Conservation (phyloP, 805 yeast species). For the Candida jianshihensis region DNA sequence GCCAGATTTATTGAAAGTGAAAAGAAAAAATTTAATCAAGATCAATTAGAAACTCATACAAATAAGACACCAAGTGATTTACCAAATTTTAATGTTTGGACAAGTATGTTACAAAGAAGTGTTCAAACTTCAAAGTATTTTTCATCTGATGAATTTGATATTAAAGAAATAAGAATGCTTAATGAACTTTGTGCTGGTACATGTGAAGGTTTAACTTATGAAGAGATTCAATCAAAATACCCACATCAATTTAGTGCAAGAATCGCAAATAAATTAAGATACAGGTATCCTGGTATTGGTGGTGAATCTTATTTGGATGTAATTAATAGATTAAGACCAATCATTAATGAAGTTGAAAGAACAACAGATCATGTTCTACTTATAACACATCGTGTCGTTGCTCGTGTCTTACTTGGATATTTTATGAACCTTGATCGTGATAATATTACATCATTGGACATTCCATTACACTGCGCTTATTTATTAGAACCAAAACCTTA, state of each 20-base stretch:
- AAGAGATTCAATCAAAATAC: constrained; percentile 62
- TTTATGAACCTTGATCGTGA: constrained; percentile 77
- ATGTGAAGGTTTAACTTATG: constrained; percentile 89
- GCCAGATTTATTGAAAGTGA: constrained; percentile 68
- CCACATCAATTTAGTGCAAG: constrained; percentile 81
- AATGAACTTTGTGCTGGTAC: constrained; percentile 92
- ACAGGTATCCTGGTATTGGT: constrained; percentile 94
- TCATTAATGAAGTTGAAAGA: constrained; percentile 88
- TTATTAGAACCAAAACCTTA: constrained; percentile 89
- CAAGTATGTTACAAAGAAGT: constrained; percentile 77
- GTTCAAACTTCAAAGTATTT: constrained; percentile 73
- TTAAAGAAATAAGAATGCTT: constrained; percentile 87
- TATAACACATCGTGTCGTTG: constrained; percentile 86
- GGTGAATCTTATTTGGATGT: constrained; percentile 96
- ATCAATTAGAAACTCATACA: constrained; percentile 50
- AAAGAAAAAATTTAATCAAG: constrained; percentile 57
- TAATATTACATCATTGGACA: constrained; percentile 82
- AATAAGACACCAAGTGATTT: constrained; percentile 47
- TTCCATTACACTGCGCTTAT: constrained; percentile 87
- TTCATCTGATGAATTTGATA: constrained; percentile 64
- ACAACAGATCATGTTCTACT: constrained; percentile 81
- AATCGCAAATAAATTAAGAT: constrained; percentile 67
- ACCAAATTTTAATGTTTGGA: constrained; percentile 84
- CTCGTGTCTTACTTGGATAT: constrained; percentile 81
- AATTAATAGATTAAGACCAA: constrained; percentile 79